phyloP scores from a whole-genome alignment of 192 early-diverging fungal genomes.

The Backusella tuberculispora region DNA sequence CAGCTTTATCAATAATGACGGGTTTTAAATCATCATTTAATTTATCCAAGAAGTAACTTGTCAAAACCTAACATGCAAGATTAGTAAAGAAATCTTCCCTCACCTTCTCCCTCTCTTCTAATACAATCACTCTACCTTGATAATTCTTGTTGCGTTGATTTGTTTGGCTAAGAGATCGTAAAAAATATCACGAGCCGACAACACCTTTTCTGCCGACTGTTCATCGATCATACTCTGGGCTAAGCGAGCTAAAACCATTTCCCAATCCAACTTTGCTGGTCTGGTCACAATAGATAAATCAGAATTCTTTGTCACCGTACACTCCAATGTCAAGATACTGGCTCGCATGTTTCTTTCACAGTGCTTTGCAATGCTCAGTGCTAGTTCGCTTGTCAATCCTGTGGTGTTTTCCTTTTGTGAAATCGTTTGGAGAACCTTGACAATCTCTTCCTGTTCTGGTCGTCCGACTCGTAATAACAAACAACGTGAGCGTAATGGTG shows the following conservation, averaged over 20 bases:
- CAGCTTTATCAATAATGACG: conserved; percentile 73
- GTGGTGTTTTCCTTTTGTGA: conserved; percentile 80
- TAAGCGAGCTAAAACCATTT: conserved; percentile 72
- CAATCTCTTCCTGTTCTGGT: conserved; percentile 78
- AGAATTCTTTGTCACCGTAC: conserved; percentile 65
- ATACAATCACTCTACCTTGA: conserved; percentile 60
- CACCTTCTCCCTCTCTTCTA: no score
- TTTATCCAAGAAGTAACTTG: conserved; percentile 69
- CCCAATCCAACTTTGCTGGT: conserved; percentile 85
- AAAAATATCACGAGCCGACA: conserved; percentile 71
- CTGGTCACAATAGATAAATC: conserved; percentile 55
- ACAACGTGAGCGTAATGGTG: conserved; percentile 91
- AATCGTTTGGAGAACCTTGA: conserved; percentile 68
- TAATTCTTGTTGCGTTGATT: conserved; percentile 80
- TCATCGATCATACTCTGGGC: conserved; percentile 70
- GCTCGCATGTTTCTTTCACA: conserved; percentile 84
- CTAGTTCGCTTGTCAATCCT: conserved; percentile 62
- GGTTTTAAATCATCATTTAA: conserved; percentile 72
- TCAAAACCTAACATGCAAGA: conserved; percentile 55
- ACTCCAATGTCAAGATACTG: conserved; percentile 91
- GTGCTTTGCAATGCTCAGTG: conserved; percentile 66
- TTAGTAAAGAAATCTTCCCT: background rate
- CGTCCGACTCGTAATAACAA: conserved; percentile 85
- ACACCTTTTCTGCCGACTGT: conserved; percentile 78
- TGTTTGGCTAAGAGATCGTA: conserved; percentile 92